These are phyloP conservation scores for Fomitopsis pulvina DNA, from an alignment of 768 basidiomycete genomes.

Conservation along the genomic window DNA sequence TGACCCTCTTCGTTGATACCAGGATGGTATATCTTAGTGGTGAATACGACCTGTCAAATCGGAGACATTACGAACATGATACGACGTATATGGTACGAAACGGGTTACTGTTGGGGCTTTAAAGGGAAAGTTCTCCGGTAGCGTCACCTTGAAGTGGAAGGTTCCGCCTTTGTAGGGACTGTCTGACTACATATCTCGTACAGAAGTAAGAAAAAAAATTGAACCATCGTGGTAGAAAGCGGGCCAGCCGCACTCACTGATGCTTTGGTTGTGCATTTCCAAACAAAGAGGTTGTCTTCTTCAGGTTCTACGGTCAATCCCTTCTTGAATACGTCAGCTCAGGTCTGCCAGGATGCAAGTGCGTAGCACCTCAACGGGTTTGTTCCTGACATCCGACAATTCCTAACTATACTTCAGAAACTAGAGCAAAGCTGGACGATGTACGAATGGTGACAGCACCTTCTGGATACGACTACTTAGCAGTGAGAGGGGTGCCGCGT, in stretches of 20 bases:
- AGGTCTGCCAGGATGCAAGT: constrained; percentile 3
- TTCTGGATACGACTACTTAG: constrained; percentile 74
- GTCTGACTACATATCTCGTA: constrained; percentile 40
- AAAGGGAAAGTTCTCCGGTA: constrained; percentile 84
- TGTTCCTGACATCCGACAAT: constrained; percentile 50
- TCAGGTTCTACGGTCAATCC: constrained; percentile 53
- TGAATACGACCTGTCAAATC: constrained; percentile 78
- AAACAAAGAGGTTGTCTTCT: constrained; percentile 69
- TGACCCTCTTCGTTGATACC: constrained; percentile 86
- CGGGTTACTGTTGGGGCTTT: constrained; percentile 67
- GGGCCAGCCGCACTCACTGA: constrained; percentile 39
- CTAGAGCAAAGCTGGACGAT: constrained; percentile 6
- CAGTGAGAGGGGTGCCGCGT: constrained; percentile 1
- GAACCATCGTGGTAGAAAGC: not conserved
- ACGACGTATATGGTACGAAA: not conserved
- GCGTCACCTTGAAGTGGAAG: constrained; percentile 64
- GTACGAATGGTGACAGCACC: constrained; percentile 29
- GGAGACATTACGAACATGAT: constrained; percentile 5
- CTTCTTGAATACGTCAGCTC: constrained; percentile 28
- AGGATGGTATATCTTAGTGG: constrained; percentile 85
- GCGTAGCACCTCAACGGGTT: constrained; percentile 39
- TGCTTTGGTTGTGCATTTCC: constrained; percentile 75
- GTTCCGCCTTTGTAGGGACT: constrained; percentile 82
- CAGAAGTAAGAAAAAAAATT: not conserved
- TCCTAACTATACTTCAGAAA: constrained; percentile 41